Evolutionary conservation across 306 rosid genomes (phyloP).

Genomic region (Corylus heterophylla): DNA sequence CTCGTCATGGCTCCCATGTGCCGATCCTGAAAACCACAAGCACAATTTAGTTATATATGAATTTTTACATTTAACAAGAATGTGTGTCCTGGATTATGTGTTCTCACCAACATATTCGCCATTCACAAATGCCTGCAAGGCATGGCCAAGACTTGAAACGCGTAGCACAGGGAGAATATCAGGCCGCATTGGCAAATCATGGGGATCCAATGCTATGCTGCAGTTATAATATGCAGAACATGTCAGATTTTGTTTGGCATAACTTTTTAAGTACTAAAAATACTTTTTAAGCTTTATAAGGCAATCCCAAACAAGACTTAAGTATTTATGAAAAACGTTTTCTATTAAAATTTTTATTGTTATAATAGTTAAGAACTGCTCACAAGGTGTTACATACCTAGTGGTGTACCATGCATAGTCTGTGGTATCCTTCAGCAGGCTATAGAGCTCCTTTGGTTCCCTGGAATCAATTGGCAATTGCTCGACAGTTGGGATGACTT

Average conservation of each 20-base stretch:
- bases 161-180: constrained; percentile 50
- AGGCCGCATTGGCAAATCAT: constrained; percentile 48
- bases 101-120: constrained; percentile 64
- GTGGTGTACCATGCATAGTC: constrained; percentile 93
- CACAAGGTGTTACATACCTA: constrained; percentile 36
- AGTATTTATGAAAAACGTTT: no score
- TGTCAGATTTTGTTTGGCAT: background rate
- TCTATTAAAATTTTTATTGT: background rate
- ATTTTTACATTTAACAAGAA: background rate
- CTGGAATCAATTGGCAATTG: constrained; percentile 16
- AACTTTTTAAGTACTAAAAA: no score
- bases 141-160: constrained; percentile 71
- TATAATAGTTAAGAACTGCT: background rate
- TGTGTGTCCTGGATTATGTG: background rate
- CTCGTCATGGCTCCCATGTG: constrained; percentile 66
- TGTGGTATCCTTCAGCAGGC: constrained; percentile 62
- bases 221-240: constrained; percentile 10
- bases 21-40: constrained; percentile 46
- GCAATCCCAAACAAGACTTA: no score
- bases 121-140: constrained; percentile 60
- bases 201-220: constrained; percentile 52
- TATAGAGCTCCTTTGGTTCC: constrained; percentile 61
- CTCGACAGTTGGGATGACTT: constrained; percentile 46
- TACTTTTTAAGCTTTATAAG: no score
- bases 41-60: background rate